Evolutionary conservation across 2,329 filamentous ascomycete genomes (phyloP).

Genomic region (Talaromyces sp.): DNA sequence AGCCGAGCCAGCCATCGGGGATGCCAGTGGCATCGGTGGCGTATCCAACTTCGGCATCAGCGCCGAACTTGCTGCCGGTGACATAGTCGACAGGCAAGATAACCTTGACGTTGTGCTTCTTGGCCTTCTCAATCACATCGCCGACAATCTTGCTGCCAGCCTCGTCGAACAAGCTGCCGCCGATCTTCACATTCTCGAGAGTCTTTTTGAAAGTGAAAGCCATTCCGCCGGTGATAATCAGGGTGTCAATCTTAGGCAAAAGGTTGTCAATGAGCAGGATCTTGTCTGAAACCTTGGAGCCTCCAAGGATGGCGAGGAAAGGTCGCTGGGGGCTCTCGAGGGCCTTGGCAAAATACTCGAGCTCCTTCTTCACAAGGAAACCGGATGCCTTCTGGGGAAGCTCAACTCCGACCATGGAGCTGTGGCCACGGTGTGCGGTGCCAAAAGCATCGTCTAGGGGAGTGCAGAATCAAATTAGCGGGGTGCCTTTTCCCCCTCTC

Average conservation of each 20-base stretch:
- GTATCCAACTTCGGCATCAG: constrained; percentile 72
- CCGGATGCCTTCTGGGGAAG: constrained; percentile 95
- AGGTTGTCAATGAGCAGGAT: constrained; percentile 99
- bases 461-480: background rate
- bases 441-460: constrained; percentile 87
- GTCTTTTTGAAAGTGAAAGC: constrained; percentile 99
- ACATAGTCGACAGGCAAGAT: constrained; percentile 93
- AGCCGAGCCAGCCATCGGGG: constrained; percentile 95
- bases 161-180: constrained; percentile 88
- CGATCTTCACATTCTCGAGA: constrained; percentile 84
- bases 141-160: constrained; percentile 87
- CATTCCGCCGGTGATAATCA: constrained; percentile 97
- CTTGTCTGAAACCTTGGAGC: constrained; percentile 98
- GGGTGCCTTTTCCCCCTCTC: background rate
- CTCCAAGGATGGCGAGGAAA: constrained; percentile 97
- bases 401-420: constrained; percentile 96
- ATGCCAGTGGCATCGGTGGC: constrained; percentile 87
- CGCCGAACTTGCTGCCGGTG: constrained; percentile 90
- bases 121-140: constrained; percentile 87
- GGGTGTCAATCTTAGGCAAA: constrained; percentile 93
- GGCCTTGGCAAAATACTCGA: constrained; percentile 98
- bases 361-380: constrained; percentile 99
- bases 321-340: constrained; percentile 89
- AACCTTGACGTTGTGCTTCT: constrained; percentile 92
- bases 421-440: constrained; percentile 96